Base-by-base conservation (phyloP, 129 eudicot genomes). In the Apium graveolens region DNA sequence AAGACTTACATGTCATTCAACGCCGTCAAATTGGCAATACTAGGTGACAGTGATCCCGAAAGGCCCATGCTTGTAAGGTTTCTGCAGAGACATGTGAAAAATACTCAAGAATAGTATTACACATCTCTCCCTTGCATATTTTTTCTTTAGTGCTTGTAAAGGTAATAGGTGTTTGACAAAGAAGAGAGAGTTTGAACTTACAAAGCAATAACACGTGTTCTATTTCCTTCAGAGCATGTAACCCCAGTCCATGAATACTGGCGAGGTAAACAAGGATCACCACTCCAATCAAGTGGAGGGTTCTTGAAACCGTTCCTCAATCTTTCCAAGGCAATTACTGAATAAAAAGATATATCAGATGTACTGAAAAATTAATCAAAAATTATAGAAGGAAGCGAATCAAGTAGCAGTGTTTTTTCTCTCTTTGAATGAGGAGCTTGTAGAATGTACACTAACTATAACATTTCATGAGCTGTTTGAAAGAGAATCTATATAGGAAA, bases 211-310 rank as follows among this genome's bases (percentile, higher is more conserved):
- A 96, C 82, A 46, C 97, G 99, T 73, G 86, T 80, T 72, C 83
- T 82, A n/a, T 88, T 27, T 82, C 95, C 97, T 35, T 11, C 63
- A 12, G 96, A 87, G 83, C 99, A 96, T 77, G 90, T 85, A 57
- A 96, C 80, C 76, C 99, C 97, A 29, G 91, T 88, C 97, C 99
- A 96, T 32, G 97, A 46, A 86, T 90, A 90, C 60, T 79, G 87
- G 57, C 80, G 88, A 7, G 99, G 99, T 74, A 87, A 86, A 90
- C 97, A 96, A 44, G 99, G 99, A 87, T 96, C 99, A 39, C 99
- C 99, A 75, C 76, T 83, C 99, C 97, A 92, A 85, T 92, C 99
- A 53, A 84, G 80, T n/a, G 99, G 99, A 69, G 94, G 90, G 80
- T 90, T 90, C 76, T 62, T 77, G 82, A 96, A 91, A 79, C 91